Conservation (phyloP, 768 basidiomycete species). For the Tylopilus sp. region DNA sequence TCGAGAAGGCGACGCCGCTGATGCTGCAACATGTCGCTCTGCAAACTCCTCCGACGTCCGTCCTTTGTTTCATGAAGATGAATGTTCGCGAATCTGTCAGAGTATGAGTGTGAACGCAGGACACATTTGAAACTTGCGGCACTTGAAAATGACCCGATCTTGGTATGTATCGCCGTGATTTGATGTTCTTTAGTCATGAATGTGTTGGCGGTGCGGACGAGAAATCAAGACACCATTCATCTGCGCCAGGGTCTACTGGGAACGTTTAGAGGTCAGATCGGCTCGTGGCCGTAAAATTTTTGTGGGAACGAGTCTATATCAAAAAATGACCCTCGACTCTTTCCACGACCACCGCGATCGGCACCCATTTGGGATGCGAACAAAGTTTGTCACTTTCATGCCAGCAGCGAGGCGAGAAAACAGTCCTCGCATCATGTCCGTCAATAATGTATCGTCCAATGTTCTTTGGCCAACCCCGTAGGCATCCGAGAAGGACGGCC, state of each 20-base stretch:
- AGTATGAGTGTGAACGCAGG: not conserved
- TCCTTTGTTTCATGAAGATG: conserved; percentile 23
- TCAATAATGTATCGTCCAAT: conserved; percentile 20
- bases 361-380: not conserved
- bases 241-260: not conserved
- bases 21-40: conserved; percentile 8
- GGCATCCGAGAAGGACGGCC: conserved; percentile 14
- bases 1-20: conserved; percentile 6
- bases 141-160: conserved; percentile 2
- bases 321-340: not conserved
- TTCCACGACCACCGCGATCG: conserved; percentile 15
- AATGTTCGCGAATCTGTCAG: conserved; percentile 6
- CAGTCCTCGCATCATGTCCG: not conserved
- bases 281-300: not conserved
- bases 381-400: not conserved
- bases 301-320: not conserved
- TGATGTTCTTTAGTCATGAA: not conserved
- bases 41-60: conserved; percentile 13
- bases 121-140: conserved; percentile 10
- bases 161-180: not conserved
- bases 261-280: not conserved
- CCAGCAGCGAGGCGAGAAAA: conserved; percentile 1
- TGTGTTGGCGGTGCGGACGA: not conserved
- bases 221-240: not conserved
- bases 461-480: not conserved